Evolutionary conservation across 768 basidiomycete genomes (phyloP).

Genomic region (Megacollybia marginata): DNA sequence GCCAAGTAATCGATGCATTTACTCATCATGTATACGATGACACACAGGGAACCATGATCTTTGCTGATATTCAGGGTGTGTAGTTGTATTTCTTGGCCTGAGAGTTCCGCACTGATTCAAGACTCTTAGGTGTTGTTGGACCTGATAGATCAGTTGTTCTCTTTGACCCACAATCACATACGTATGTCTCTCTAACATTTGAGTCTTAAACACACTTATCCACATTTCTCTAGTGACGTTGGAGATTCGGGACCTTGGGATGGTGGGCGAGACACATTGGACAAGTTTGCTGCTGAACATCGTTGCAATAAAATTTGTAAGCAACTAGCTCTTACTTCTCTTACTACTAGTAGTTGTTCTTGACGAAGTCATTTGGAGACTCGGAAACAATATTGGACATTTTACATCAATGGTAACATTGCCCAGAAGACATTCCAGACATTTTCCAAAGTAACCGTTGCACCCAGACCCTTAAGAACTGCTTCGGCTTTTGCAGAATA

Average conservation of each 20-base stretch:
- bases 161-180: constrained; percentile 5
- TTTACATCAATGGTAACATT: constrained; percentile 8
- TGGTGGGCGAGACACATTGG: neutral
- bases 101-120: neutral
- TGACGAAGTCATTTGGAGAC: neutral
- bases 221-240: neutral
- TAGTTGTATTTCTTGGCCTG: neutral
- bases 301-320: neutral
- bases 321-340: neutral
- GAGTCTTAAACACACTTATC: neutral
- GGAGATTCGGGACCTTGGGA: neutral
- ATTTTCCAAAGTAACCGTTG: constrained; percentile 8
- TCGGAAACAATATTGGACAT: neutral
- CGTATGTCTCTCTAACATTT: neutral
- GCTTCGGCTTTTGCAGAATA: constrained; percentile 4
- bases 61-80: neutral
- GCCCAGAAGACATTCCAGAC: constrained; percentile 9
- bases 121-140: neutral
- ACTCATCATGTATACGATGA: constrained; percentile 8
- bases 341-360: neutral
- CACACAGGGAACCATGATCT: neutral
- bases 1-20: constrained; percentile 10
- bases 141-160: neutral
- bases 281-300: neutral
- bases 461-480: constrained; percentile 3